These are phyloP conservation scores for Gamsiella multidivaricata DNA, from an alignment of 192 early-diverging fungal genomes.

Conservation along the genomic window DNA sequence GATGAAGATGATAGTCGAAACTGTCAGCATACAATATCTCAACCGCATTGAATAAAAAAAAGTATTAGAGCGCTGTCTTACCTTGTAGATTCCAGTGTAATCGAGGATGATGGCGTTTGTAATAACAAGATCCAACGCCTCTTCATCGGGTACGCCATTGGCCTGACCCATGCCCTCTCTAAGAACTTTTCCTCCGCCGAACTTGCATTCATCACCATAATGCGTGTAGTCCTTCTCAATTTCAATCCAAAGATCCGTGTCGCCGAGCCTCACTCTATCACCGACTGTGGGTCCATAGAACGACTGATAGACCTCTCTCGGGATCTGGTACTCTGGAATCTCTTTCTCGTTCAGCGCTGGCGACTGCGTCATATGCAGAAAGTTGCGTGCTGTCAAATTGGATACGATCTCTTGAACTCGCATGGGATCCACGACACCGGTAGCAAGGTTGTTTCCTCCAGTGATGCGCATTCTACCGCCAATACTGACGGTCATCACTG, in stretches of 20 bases:
- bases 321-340: constrained; percentile 71
- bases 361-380: constrained; percentile 71
- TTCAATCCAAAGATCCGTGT: constrained; percentile 85
- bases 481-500: constrained; percentile 86
- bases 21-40: no score
- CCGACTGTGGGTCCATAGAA: constrained; percentile 95
- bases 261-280: constrained; percentile 88
- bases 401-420: constrained; percentile 63
- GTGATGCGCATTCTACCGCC: constrained; percentile 80
- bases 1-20: neutral
- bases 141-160: constrained; percentile 67
- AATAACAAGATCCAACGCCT: constrained; percentile 93
- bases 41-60: neutral
- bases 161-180: constrained; percentile 97
- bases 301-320: constrained; percentile 85
- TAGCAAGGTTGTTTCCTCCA: constrained; percentile 88
- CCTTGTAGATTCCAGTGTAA: constrained; percentile 95
- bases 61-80: constrained; percentile 19
- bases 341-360: constrained; percentile 58
- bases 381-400: constrained; percentile 62
- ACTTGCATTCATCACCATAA: constrained; percentile 97
- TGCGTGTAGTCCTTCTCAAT: constrained; percentile 91
- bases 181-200: constrained; percentile 95
- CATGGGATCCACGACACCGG: constrained; percentile 73
- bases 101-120: constrained; percentile 95